A percentile compares a stretch with the other conserved stretches of the same genome.
These are phyloP conservation scores for Teunomyces stri DNA, from an alignment of 805 yeast species.

Conservation along the genomic window DNA sequence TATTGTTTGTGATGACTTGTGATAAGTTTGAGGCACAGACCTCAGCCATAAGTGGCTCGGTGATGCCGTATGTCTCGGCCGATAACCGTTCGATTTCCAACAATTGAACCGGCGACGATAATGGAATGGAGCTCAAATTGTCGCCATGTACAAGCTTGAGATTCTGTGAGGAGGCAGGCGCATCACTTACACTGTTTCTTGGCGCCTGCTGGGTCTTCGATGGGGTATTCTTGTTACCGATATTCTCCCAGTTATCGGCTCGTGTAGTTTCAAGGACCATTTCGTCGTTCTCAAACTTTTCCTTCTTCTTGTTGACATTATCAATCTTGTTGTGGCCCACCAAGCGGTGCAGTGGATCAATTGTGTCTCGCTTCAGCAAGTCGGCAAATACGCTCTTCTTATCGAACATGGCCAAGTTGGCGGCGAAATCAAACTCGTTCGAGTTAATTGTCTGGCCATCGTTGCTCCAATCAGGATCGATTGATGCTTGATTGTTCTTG, in stretches of 20 bases:
- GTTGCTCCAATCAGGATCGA: constrained; percentile 45
- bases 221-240: constrained; percentile 25
- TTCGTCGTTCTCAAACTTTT: constrained; percentile 67
- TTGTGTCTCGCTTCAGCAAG: constrained; percentile 60
- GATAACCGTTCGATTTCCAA: constrained; percentile 68
- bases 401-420: constrained; percentile 78
- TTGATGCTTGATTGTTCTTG: constrained; percentile 11
- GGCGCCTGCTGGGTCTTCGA: constrained; percentile 4
- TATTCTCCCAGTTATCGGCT: constrained; percentile 54
- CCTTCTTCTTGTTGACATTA: constrained; percentile 24
- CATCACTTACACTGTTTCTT: background rate
- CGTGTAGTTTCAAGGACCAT: constrained; percentile 55
- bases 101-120: constrained; percentile 76
- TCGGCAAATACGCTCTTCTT: constrained; percentile 77
- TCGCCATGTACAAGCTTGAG: constrained; percentile 19
- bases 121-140: constrained; percentile 42
- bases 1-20: constrained; percentile 49
- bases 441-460: constrained; percentile 48
- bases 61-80: constrained; percentile 48
- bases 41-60: constrained; percentile 53
- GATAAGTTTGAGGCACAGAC: constrained; percentile 68
- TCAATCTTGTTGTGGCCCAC: constrained; percentile 69
- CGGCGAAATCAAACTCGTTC: constrained; percentile 81
- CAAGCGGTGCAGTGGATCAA: constrained; percentile 58
- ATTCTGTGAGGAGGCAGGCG: constrained; percentile 6